Conservation (phyloP, 2,329 filamentous ascomycete genomes). For the Microdochium bolleyi region DNA sequence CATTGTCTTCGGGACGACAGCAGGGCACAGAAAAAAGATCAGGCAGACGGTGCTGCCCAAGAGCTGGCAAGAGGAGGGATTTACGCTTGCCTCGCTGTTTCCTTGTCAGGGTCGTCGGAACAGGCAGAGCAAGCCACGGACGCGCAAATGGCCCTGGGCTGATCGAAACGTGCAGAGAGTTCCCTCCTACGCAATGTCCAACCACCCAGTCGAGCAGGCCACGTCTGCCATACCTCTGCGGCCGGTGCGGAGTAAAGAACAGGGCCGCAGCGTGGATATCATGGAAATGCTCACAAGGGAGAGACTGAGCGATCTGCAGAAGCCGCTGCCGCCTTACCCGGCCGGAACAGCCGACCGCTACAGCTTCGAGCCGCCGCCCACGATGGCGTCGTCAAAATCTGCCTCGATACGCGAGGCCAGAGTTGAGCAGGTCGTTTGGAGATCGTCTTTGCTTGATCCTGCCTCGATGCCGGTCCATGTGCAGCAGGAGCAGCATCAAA, state of each 20-base stretch:
- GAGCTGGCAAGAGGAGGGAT: not conserved
- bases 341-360: not conserved
- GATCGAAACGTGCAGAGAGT: not conserved
- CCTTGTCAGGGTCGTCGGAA: not conserved
- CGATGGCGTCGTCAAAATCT: not conserved
- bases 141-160: not conserved
- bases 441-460: not conserved
- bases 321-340: not conserved
- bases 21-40: slow-evolving; percentile 7
- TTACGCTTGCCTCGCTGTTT: not conserved
- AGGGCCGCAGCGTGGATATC: not conserved
- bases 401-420: not conserved
- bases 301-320: not conserved
- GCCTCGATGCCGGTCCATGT: not conserved
- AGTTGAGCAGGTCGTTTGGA: not conserved
- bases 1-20: slow-evolving; percentile 9
- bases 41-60: slow-evolving; percentile 1
- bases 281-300: not conserved
- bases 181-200: not conserved
- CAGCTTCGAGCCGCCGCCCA: not conserved
- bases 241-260: not conserved
- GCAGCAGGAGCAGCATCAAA: not conserved
- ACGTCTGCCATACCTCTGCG: not conserved
- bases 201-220: not conserved
- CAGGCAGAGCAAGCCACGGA: not conserved